Evolutionary conservation across 1,284 basidiomycete species (phyloP).

Genomic region (Leccinum variabile): DNA sequence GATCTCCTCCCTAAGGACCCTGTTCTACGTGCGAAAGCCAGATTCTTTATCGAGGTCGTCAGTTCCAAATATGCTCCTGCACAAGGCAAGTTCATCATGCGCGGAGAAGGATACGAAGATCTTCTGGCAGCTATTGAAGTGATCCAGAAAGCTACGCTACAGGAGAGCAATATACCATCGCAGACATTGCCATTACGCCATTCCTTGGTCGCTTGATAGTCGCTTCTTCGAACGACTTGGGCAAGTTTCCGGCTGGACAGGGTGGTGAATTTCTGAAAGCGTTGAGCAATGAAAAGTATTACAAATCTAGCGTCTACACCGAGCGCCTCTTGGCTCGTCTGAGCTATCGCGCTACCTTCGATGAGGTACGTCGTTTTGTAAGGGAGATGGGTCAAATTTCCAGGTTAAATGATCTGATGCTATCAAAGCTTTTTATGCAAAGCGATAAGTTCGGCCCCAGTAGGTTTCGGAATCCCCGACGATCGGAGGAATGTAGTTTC

Average conservation of each 20-base stretch:
- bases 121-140: conserved; percentile 42
- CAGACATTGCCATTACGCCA: conserved; percentile 36
- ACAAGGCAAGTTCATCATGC: conserved; percentile 37
- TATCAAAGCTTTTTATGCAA: conserved; percentile 3
- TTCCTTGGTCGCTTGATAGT: conserved; percentile 36
- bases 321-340: conserved; percentile 29
- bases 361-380: conserved; percentile 28
- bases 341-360: conserved; percentile 33
- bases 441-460: conserved; percentile 5
- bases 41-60: conserved; percentile 44
- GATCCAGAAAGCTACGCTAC: conserved; percentile 44
- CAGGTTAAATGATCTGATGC: not conserved
- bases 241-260: conserved; percentile 31
- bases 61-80: conserved; percentile 43
- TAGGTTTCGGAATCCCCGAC: not conserved
- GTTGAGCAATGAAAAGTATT: conserved; percentile 29
- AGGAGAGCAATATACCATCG: conserved; percentile 43
- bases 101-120: conserved; percentile 44
- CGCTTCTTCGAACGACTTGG: conserved; percentile 33
- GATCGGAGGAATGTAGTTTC: not conserved
- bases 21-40: conserved; percentile 42
- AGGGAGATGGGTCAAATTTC: not conserved
- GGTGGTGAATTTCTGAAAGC: conserved; percentile 30
- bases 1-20: conserved; percentile 44
- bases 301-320: conserved; percentile 34